These are phyloP conservation scores for Spatholobus suberectus DNA, from an alignment of 306 rosid species.

Conservation along the genomic window DNA sequence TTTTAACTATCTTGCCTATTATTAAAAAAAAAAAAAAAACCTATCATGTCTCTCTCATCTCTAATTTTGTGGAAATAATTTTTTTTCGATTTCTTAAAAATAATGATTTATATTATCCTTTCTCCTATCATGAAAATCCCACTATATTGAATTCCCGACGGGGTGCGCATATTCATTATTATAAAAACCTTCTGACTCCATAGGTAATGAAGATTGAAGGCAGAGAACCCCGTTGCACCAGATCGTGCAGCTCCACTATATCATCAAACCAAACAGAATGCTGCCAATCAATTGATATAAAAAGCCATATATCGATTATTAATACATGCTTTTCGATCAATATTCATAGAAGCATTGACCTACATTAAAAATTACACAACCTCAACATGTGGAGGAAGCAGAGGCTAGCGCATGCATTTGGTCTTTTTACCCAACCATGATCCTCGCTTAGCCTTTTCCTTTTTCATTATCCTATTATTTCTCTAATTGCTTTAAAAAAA, in stretches of 20 bases:
- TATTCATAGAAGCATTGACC: conserved; percentile 12
- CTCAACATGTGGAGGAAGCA: not conserved
- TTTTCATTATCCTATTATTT: not conserved
- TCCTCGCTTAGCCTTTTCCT: not conserved
- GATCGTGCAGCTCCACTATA: not conserved
- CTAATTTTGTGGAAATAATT: too few species aligned
- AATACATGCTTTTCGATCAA: not conserved
- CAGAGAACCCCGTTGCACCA: not conserved
- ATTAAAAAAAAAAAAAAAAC: too few species aligned
- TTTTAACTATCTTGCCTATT: too few species aligned
- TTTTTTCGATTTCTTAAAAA: too few species aligned
- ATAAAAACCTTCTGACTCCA: not conserved
- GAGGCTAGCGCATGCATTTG: not conserved
- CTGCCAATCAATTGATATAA: not conserved
- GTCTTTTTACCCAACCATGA: conserved; percentile 20
- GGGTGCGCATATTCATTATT: not conserved
- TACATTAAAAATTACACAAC: not conserved
- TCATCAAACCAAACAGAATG: not conserved
- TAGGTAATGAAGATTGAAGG: not conserved
- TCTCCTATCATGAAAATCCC: too few species aligned
- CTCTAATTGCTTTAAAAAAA: not conserved
- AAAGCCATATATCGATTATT: not conserved
- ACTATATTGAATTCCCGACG: too few species aligned
- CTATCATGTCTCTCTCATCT: too few species aligned
- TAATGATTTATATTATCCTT: too few species aligned